Evolutionary conservation across 2,329 filamentous ascomycete species (phyloP), one percentile per base, ranked within the genome.

Genomic region (Thielaviopsis punctulata): DNA sequence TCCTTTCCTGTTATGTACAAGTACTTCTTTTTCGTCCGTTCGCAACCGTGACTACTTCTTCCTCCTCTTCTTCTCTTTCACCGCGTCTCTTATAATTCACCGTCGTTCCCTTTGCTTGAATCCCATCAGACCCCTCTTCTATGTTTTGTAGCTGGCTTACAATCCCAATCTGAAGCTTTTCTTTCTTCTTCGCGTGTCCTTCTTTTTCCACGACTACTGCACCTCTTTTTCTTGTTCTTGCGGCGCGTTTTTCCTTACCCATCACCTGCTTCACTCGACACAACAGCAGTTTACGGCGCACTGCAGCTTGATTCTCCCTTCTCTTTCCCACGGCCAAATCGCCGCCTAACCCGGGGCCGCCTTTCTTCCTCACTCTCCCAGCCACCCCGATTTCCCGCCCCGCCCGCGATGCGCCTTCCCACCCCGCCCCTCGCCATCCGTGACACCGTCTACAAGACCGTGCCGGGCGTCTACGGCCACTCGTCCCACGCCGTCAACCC

Each of bases 351-450:
- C 9, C 30, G 30, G 12, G n/a, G 12, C 13, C 2, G 13, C 30
- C n/a, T n/a, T 12, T 12, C 10, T 33, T 33, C 27, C 15, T 33
- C 27, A 10, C 8, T 33, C 27, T 36, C 30, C 30, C 30, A 36
- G 30, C 30, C 30, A 15, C 30, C 30, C 13, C 30, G 30, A 36
- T 36, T 36, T 36, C 25, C 30, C 30, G n/a, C 13, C 12, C 30
- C 13, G 67, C 71, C 0, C 72, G 75, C 51, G 71, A 75, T 3
- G 3, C 30, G 9, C 30, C 39, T 59, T 64, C 25, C 62, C 72
- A 19, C 67, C 67, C 15, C 69, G 13, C 13, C 62, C 0, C 61
- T 66, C 3, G 44, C 48, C 18, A 51, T 55, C 23, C 57, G 56
- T 12, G 52, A 52, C 19, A 54, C 52, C 19, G 52, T 54, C n/a